A percentile compares a stretch with the other conserved stretches of the same genome.
Evolutionary conservation across 2,329 filamentous ascomycete species (phyloP).

Genomic region (Paracoccidioides lutzii): DNA sequence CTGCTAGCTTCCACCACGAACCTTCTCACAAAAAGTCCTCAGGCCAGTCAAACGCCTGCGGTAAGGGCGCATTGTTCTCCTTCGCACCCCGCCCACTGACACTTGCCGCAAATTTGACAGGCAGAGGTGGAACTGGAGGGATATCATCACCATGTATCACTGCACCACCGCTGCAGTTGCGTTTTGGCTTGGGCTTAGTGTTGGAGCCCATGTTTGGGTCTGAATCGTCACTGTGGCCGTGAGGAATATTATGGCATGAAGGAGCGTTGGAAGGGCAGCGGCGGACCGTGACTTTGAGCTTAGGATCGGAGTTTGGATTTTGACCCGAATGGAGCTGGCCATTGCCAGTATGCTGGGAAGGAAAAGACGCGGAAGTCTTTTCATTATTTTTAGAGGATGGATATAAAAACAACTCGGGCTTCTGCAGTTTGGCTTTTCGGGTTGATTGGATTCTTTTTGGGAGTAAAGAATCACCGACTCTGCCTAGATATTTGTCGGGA

Average conservation of each 20-base stretch:
- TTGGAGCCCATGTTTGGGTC: background rate
- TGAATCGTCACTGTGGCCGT: background rate
- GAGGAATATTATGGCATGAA: background rate
- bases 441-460: background rate
- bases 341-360: background rate
- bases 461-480: background rate
- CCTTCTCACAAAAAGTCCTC: conserved; percentile 29
- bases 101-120: conserved; percentile 15
- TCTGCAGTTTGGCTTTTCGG: background rate
- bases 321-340: too few relatives aligned
- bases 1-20: background rate
- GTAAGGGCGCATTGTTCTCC: conserved; percentile 13
- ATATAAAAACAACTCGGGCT: background rate
- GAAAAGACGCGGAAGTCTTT: background rate
- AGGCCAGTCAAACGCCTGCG: conserved; percentile 30
- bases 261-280: background rate
- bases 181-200: conserved; percentile 1
- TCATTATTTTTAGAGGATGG: background rate
- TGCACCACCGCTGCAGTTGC: background rate
- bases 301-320: background rate
- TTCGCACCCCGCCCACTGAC: conserved; percentile 6
- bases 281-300: background rate
- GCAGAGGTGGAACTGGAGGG: conserved; percentile 30
- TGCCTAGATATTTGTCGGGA: background rate
- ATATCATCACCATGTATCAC: conserved; percentile 20